Conservation (phyloP, 192 early-diverging fungal species). For the Coemansia sp. region DNA sequence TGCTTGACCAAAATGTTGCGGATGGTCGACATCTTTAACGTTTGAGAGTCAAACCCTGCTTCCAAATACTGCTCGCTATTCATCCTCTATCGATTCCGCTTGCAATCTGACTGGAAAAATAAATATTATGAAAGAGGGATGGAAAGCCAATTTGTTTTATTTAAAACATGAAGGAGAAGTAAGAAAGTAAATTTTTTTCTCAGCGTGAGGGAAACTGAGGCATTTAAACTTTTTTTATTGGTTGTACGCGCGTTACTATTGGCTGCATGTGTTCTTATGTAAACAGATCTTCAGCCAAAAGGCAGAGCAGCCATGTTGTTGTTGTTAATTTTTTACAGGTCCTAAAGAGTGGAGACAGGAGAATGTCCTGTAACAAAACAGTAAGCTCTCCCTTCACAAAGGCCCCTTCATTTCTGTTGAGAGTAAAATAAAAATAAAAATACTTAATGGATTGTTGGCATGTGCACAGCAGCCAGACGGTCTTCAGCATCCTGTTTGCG, state of each 20-base stretch:
- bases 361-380: too few species aligned
- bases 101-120: constrained; percentile 10
- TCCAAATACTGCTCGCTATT: constrained; percentile 35
- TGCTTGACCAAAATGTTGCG: constrained; percentile 45
- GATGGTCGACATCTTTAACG: constrained; percentile 36
- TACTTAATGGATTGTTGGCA: constrained; percentile 77
- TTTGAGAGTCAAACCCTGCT: constrained; percentile 45
- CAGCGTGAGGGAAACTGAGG: not conserved
- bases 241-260: constrained; percentile 1
- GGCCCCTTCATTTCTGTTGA: not conserved
- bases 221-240: not conserved
- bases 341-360: not conserved
- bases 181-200: constrained; percentile 18
- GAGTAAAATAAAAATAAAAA: constrained; percentile 3
- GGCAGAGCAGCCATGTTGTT: not conserved
- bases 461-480: constrained; percentile 68
- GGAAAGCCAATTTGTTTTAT: not conserved
- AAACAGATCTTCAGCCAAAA: not conserved
- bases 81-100: constrained; percentile 7
- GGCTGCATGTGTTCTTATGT: not conserved
- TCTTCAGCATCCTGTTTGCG: constrained; percentile 76
- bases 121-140: constrained; percentile 3
- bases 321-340: constrained; percentile 1
- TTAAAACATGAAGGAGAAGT: constrained; percentile 2
- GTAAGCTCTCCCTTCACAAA: not conserved